phyloP scores from a whole-genome alignment of 2,329 filamentous ascomycete genomes.

The Botrytis cinerea region DNA sequence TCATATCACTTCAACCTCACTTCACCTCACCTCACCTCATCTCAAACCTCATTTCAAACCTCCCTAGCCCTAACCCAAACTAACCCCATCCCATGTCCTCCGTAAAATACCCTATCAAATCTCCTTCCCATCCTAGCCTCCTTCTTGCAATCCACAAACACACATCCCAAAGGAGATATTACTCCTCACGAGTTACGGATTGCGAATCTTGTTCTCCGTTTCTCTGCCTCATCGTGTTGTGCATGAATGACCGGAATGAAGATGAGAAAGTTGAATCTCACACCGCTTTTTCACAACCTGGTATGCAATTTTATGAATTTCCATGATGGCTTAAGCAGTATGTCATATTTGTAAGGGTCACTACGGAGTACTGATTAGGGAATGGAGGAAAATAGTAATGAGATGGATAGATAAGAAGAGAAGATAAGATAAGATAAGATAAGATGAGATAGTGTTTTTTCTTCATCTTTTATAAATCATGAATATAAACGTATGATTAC shows the following conservation, averaged over 20 bases:
- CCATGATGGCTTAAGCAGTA: neutral
- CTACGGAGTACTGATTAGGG: neutral
- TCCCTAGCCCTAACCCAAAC: neutral
- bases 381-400: neutral
- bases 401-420: neutral
- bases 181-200: neutral
- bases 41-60: neutral
- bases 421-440: neutral
- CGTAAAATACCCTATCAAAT: neutral
- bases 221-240: neutral
- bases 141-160: neutral
- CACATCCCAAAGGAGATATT: neutral
- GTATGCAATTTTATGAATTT: neutral
- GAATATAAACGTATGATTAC: neutral
- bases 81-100: neutral
- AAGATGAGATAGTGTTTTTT: neutral
- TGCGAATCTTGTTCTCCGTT: neutral
- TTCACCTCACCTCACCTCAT: neutral
- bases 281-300: constrained; percentile 1
- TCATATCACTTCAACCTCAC: neutral
- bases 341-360: neutral
- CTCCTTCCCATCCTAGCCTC: neutral
- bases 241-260: neutral
- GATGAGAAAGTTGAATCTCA: neutral
- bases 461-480: neutral